Evolutionary conservation across 306 rosid genomes (phyloP).

Genomic region (Carpinus viminea): DNA sequence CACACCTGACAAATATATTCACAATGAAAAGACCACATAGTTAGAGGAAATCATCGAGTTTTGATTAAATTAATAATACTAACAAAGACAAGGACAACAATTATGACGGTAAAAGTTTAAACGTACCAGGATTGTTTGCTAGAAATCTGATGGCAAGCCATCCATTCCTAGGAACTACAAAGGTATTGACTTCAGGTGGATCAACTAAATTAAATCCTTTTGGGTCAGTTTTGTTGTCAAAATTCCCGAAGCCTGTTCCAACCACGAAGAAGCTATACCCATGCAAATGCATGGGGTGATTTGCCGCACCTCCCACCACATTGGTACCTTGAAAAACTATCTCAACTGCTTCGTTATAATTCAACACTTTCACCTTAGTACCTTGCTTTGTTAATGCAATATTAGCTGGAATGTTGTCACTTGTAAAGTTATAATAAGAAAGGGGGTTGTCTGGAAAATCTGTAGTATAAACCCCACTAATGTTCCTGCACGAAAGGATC

Average conservation of each 20-base stretch:
- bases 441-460: slow-evolving; percentile 14
- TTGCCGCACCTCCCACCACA: neutral
- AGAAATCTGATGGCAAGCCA: slow-evolving; percentile 22
- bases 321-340: slow-evolving; percentile 15
- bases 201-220: slow-evolving; percentile 11
- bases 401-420: neutral
- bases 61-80: no score
- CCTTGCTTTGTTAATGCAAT: neutral
- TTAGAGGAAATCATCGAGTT: no score
- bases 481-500: neutral
- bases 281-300: slow-evolving; percentile 23
- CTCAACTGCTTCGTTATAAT: slow-evolving; percentile 13
- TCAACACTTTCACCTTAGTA: slow-evolving; percentile 9
- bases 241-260: slow-evolving; percentile 1
- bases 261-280: slow-evolving; percentile 20
- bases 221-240: slow-evolving; percentile 9
- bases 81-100: no score
- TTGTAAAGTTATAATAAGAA: slow-evolving; percentile 3
- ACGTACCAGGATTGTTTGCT: slow-evolving; percentile 13
- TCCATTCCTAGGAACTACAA: slow-evolving; percentile 4
- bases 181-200: slow-evolving; percentile 5
- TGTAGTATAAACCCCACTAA: slow-evolving; percentile 4
- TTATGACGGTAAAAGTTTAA: no score
- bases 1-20: neutral
- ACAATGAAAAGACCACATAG: no score